phyloP scores from a whole-genome alignment of 345 rosid genomes.

The Eutrema heterophyllum region DNA sequence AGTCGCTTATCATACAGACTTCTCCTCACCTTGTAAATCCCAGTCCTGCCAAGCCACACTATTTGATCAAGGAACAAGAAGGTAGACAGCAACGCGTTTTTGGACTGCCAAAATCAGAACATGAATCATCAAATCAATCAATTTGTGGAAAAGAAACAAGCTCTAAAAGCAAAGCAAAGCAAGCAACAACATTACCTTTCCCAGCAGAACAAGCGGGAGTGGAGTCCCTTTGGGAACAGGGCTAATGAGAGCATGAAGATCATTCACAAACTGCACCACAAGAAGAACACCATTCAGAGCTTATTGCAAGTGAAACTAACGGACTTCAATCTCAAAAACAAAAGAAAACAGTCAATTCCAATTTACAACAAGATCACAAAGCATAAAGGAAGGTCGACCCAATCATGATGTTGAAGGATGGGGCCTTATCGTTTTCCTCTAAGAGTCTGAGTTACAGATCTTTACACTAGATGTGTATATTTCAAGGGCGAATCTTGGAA shows the following conservation, averaged over 20 bases:
- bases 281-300: neutral
- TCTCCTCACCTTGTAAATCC: constrained; percentile 76
- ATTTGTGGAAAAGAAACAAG: neutral
- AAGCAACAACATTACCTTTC: constrained; percentile 54
- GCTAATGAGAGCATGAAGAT: constrained; percentile 81
- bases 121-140: constrained; percentile 8
- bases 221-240: constrained; percentile 96
- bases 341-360: neutral
- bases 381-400: neutral
- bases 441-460: no score
- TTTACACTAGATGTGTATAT: no score
- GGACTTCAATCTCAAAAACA: no score
- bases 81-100: constrained; percentile 82
- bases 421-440: no score
- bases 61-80: constrained; percentile 97
- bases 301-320: neutral
- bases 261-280: constrained; percentile 75
- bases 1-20: neutral
- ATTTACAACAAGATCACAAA: neutral
- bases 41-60: constrained; percentile 88
- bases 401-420: no score
- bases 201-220: constrained; percentile 75
- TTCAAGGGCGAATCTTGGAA: no score
- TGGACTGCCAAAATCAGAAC: constrained; percentile 50
- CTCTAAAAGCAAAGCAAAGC: neutral